Evolutionary conservation across 179 eudicot genomes (phyloP), one percentile per base, ranked within the genome.

Genomic region (Pouteria campechiana): DNA sequence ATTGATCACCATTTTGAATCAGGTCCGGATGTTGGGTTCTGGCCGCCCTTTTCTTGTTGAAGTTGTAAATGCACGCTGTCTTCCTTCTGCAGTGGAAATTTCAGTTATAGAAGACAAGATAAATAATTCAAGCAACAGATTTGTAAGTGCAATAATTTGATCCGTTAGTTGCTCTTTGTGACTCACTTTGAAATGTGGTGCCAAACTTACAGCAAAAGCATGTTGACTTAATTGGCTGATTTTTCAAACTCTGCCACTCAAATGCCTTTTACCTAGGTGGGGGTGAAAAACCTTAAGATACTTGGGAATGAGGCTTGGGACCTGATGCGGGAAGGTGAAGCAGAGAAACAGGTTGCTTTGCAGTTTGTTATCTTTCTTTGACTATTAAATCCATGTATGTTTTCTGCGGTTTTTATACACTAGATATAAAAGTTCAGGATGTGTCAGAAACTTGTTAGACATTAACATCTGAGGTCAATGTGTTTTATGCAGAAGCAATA

Each of bases 291-390:
- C 66, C 78, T 92, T 30, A 83, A 68, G 74, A 50, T 64, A 44
- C 67, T 87, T 28, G 90, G 74, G 45, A 83, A 64, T 60, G 67
- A 92, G 55, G 92, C 64, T 32, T 92, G 99, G 99, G 59, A 57
- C 35, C 51, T 92, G 17, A 92, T 92, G 99, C 96, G 94, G 63
- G 99, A 92, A 78, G 99, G 99, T 61, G 99, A 92, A 72, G 72
- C 99, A 42, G 99, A 92, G 57, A 92, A 92, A 65, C 96, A 92
- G 94, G 99, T 87, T 38, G 22, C 20, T 57, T 31, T 53, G 13
- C 46, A 27, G 8, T 16, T 6, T 19, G n/a, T n/a, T n/a, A n/a
- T n/a, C n/a, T n/a, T n/a, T n/a, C n/a, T n/a, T n/a, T n/a, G n/a
- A n/a, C n/a, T n/a, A n/a, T n/a, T n/a, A n/a, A n/a, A n/a, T n/a